Conservation (phyloP, 2,329 filamentous ascomycete genomes). For the Aspergillus costaricaensis region DNA sequence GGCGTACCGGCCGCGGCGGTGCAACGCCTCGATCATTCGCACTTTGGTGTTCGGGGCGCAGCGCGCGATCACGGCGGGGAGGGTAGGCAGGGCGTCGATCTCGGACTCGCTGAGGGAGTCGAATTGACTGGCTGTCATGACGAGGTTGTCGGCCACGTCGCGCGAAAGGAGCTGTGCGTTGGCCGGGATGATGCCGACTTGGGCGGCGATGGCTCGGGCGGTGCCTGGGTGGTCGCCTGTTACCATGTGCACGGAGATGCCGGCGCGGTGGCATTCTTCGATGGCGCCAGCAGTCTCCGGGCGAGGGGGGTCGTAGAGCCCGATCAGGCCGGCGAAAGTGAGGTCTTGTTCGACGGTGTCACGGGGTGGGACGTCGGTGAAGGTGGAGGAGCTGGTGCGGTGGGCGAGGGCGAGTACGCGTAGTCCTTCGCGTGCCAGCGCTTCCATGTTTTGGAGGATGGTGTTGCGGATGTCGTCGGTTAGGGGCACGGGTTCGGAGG, state of each 20-base stretch:
- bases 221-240: conserved; percentile 81
- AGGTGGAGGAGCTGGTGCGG: conserved; percentile 17
- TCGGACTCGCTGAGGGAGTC: conserved; percentile 74
- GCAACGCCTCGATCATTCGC: conserved; percentile 72
- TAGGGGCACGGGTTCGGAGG: conserved; percentile 45
- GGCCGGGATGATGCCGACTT: conserved; percentile 74
- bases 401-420: conserved; percentile 69
- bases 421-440: conserved; percentile 65
- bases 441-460: conserved; percentile 69
- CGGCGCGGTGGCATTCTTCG: conserved; percentile 68
- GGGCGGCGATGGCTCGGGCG: conserved; percentile 73
- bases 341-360: conserved; percentile 67
- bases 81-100: conserved; percentile 61
- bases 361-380: conserved; percentile 46
- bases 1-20: conserved; percentile 66
- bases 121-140: conserved; percentile 76
- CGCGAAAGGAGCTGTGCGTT: conserved; percentile 62
- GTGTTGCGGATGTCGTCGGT: conserved; percentile 56
- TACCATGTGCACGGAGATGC: conserved; percentile 80
- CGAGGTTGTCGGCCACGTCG: conserved; percentile 66
- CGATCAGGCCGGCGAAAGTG: conserved; percentile 76
- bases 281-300: conserved; percentile 76
- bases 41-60: conserved; percentile 69
- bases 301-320: conserved; percentile 84
- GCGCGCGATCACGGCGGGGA: conserved; percentile 61